Base-by-base conservation (phyloP, 352 stramenopile species). In the Pythium periplocum region DNA sequence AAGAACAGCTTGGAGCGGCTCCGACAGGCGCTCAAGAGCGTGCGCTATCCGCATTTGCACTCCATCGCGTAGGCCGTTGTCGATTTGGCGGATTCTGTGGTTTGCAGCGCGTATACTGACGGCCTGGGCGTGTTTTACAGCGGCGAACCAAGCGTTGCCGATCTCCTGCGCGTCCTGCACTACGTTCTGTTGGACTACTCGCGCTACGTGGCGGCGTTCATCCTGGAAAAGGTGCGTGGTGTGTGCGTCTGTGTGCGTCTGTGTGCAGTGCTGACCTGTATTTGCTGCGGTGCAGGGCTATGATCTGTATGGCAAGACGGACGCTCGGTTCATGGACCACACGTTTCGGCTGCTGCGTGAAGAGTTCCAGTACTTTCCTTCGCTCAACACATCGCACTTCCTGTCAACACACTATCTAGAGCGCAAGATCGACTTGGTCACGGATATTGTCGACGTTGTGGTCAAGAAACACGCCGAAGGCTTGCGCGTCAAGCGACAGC, bases 301-400 rank as follows among this genome's bases (percentile, higher is more conserved):
- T 57, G 78, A 93, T 53, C 50, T 93, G 54, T 84, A 78, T 34
- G 83, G 78, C 26, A 87, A 90, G 63, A 90, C 83, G 33, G 83
- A 93, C 45, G 62, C 67, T 59, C 77, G 79, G 47, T 93, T 93
- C 53, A 73, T 91, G 43, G 80, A 90, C 52, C 73, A 76, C 51
- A 63, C 65, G 26, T 90, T 91, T 57, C 83, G 78, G 10, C 66
- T 91, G 45, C 48, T 88, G 49, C 76, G 83, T 4, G 75, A 90
- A 44, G 75, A 89, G 54, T 90, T 90, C 51, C 64, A 65, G 17
- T 87, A 76, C 59, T 89, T 90, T 53, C 81, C 81, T 32, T 58
- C 75, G 43, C 61, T 92, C 7, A 87, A 62, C 32, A 45, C 61
- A n/a, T 41, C 73, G 37, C 82, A 92, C 52, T 89, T 92, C 30